Evolutionary conservation across 2,329 filamentous ascomycete genomes (phyloP).

Genomic region (Huntiella savannae): DNA sequence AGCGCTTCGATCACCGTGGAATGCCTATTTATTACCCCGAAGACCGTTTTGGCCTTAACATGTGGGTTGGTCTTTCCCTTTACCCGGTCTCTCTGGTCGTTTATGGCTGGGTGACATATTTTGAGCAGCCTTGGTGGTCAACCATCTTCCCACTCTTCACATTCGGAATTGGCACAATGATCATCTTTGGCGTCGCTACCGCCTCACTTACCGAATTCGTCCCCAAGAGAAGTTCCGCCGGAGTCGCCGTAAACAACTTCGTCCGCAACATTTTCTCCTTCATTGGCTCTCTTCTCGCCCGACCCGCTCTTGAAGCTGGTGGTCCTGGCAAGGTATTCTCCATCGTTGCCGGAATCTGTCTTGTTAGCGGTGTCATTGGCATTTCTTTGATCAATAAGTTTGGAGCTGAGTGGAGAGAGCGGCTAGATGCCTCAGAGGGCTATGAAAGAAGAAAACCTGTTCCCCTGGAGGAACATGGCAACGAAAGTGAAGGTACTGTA

Average conservation of each 20-base stretch:
- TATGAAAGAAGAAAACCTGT: constrained; percentile 4
- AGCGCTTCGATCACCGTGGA: constrained; percentile 47
- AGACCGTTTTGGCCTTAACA: constrained; percentile 68
- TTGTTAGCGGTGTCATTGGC: constrained; percentile 35
- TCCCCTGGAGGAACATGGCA: neutral
- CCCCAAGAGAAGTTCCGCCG: constrained; percentile 48
- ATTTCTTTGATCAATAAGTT: constrained; percentile 43
- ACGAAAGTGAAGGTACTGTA: neutral
- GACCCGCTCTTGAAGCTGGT: constrained; percentile 51
- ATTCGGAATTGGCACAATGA: constrained; percentile 62
- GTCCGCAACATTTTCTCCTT: constrained; percentile 61
- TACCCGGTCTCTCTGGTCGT: constrained; percentile 53
- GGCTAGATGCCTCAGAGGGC: constrained; percentile 33
- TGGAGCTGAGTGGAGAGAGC: constrained; percentile 41
- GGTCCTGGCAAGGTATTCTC: constrained; percentile 65
- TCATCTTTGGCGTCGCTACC: constrained; percentile 56
- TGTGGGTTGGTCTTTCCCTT: constrained; percentile 52
- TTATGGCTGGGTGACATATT: constrained; percentile 57
- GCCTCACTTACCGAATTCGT: constrained; percentile 80
- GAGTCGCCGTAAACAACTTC: constrained; percentile 68
- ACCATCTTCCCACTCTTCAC: constrained; percentile 47
- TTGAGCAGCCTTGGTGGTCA: constrained; percentile 45
- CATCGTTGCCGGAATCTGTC: constrained; percentile 29
- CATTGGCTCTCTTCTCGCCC: constrained; percentile 47
- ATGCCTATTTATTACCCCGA: constrained; percentile 52